Base-by-base conservation (phyloP, 805 yeast species). In the Wickerhamia fluorescens region DNA sequence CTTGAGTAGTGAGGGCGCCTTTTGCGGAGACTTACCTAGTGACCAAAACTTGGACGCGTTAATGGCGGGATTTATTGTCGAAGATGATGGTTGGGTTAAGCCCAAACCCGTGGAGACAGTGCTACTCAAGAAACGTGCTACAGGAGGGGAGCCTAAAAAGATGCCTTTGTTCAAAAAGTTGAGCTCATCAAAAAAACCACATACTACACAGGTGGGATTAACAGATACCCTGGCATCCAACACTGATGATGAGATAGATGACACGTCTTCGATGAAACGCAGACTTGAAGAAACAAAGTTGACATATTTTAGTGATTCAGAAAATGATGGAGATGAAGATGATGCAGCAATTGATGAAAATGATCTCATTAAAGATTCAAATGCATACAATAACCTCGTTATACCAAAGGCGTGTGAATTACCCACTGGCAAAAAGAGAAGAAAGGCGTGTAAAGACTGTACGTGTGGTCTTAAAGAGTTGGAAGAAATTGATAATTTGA, bases 381-480 rank as follows among this genome's bases (percentile, higher is more conserved):
- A 50, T 9, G 11, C 31, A 14, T 15, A 49, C 22, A n/a, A 13
- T 3, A 60, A 66, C 36, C 57, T 75, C 27, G 62, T 72, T 15
- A 65, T 71, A 17, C 89, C 92, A 10, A 64, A 69, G 27, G 66
- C 69, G 41, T 76, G 85, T 49, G 73, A 69, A 40, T 47, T 57
- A 34, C 58, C 66, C 11, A 62, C 49, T 26, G 76, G 75, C 20
- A 71, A 69, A 42, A 73, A 70, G 58, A 71, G 95, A 52, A 75
- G 89, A 63, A 86, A 78, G 59, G 98, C 99, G 0, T 92, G 99
- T 65, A 92, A 88, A 59, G 96, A 92, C 58, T 92, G 99, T 58
- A 81, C 96, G 0, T 92, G 99, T 65, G 99, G 99, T 5, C 68
- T 92, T 40, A 87, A 82, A 44, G 99, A 92, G 53, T 57, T 71